A percentile compares a stretch with the other conserved stretches of the same genome.
Conservation (phyloP, 208 protist species). For the Willaertia magna region DNA sequence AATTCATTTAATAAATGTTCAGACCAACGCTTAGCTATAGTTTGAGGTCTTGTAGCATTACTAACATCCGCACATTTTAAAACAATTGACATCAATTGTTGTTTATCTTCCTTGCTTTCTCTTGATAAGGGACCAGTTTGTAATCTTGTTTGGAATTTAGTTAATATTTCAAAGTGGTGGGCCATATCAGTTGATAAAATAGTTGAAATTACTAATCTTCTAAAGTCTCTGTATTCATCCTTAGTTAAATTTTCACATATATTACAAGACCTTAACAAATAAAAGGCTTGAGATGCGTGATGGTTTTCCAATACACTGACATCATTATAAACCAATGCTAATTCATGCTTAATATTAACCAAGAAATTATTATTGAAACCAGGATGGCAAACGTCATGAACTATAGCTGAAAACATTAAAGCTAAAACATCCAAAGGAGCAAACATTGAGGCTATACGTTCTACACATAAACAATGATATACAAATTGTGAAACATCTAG, state of each 20-base stretch:
- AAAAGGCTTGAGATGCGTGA: conserved; percentile 23
- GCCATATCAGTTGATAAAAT: conserved; percentile 27
- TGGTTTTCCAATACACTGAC: conserved; percentile 27
- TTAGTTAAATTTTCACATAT: neutral
- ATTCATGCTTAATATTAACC: conserved; percentile 29
- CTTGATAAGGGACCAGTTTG: neutral
- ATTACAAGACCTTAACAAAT: neutral
- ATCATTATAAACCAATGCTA: conserved; percentile 33
- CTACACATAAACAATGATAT: conserved; percentile 19
- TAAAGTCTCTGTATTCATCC: neutral
- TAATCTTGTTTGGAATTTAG: conserved; percentile 2
- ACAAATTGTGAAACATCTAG: conserved; percentile 46
- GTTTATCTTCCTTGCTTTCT: neutral
- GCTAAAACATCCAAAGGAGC: conserved; percentile 35
- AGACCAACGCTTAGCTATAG: conserved; percentile 9
- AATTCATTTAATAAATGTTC: conserved; percentile 21
- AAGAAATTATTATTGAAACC: conserved; percentile 55
- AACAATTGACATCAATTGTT: conserved; percentile 9
- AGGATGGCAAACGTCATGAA: conserved; percentile 55
- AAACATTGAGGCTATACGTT: conserved; percentile 3
- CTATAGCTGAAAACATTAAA: conserved; percentile 35
- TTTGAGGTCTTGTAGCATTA: conserved; percentile 14
- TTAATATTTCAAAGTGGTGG: conserved; percentile 14
- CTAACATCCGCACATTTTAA: conserved; percentile 25
- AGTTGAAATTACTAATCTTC: conserved; percentile 14